These are phyloP conservation scores for Cucurbita pepo DNA, from an alignment of 306 rosid species.

Conservation along the genomic window DNA sequence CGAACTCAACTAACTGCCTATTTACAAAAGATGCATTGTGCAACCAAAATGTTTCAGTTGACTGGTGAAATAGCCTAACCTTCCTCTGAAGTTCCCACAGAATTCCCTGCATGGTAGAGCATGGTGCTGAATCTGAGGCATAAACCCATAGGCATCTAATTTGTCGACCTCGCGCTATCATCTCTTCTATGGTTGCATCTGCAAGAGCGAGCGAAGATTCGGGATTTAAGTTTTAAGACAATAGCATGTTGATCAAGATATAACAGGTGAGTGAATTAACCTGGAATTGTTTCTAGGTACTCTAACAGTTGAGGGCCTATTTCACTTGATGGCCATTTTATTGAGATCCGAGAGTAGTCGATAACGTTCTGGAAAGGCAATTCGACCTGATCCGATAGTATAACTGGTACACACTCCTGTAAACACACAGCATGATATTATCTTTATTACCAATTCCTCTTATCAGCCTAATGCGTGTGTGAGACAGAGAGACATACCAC, in stretches of 20 bases:
- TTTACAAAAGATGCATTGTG: conserved; percentile 66
- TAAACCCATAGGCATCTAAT: conserved; percentile 68
- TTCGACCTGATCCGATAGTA: conserved; percentile 75
- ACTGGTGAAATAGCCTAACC: conserved; percentile 77
- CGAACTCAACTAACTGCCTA: conserved; percentile 52
- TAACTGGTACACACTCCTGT: conserved; percentile 91
- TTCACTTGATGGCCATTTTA: conserved; percentile 87
- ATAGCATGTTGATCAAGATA: conserved; percentile 4
- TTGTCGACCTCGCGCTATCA: conserved; percentile 53
- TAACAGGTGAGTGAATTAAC: conserved; percentile 17
- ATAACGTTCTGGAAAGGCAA: conserved; percentile 88
- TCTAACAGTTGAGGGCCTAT: conserved; percentile 69
- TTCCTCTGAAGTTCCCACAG: conserved; percentile 95
- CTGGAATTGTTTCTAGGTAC: conserved; percentile 86
- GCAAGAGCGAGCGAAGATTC: not conserved
- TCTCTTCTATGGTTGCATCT: conserved; percentile 54
- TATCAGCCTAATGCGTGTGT: not conserved
- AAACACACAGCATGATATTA: conserved; percentile 11
- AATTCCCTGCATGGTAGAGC: conserved; percentile 84
- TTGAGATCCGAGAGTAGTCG: conserved; percentile 72
- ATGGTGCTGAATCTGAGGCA: conserved; percentile 46
- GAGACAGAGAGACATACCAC: conserved; percentile 47
- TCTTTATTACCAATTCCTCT: not conserved
- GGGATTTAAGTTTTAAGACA: not conserved
- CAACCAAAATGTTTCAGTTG: conserved; percentile 90